These are phyloP conservation scores for Fusarium nodosum DNA, from an alignment of 2,329 filamentous ascomycete species.

Conservation along the genomic window DNA sequence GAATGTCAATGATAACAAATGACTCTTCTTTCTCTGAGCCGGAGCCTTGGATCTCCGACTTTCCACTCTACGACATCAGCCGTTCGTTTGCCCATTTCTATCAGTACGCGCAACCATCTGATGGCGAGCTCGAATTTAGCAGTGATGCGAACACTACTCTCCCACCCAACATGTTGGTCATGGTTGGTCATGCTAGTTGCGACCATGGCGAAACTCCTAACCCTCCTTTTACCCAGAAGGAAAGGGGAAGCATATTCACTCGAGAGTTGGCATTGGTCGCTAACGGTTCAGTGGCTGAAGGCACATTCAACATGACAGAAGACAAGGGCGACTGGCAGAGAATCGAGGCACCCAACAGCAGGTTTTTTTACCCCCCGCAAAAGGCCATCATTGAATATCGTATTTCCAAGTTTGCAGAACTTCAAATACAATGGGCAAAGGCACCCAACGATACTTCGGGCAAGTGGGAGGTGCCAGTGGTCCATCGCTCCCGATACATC, in stretches of 20 bases:
- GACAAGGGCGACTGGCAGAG: constrained; percentile 12
- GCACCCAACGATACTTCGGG: not conserved
- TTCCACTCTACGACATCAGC: not conserved
- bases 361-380: not conserved
- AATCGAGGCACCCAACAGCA: constrained; percentile 7
- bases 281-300: constrained; percentile 1
- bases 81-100: constrained; percentile 4
- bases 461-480: constrained; percentile 6
- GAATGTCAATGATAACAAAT: not conserved
- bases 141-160: not conserved
- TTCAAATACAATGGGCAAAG: constrained; percentile 13
- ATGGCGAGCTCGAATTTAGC: not conserved
- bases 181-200: constrained; percentile 4
- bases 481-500: constrained; percentile 1
- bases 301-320: constrained; percentile 5
- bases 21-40: not conserved
- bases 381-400: constrained; percentile 9
- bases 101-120: too few relatives aligned
- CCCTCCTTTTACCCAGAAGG: not conserved
- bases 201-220: too few relatives aligned
- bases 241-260: not conserved
- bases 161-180: not conserved
- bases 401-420: not conserved
- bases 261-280: constrained; percentile 9
- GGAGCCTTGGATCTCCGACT: constrained; percentile 9